A percentile compares a stretch with the other conserved stretches of the same genome.
Conservation (phyloP, 441 rosid genomes). For the Croton setiger region DNA sequence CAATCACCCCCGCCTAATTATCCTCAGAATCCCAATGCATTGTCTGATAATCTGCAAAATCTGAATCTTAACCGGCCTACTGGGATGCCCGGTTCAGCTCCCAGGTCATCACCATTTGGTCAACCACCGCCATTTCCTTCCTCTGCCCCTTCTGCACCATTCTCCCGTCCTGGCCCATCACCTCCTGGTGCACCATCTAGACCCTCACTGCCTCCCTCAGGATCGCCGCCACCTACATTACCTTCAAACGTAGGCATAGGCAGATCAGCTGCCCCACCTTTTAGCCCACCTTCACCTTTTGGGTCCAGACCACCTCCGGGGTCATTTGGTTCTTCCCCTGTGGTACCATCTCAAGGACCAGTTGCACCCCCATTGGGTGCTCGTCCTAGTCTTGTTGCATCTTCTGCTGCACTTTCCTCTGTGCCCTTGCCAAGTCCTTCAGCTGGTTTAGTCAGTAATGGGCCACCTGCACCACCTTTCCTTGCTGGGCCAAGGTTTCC, state of each 20-base stretch:
- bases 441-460: slow-evolving; percentile 58
- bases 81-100: slow-evolving; percentile 42
- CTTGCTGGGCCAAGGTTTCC: slow-evolving; percentile 50
- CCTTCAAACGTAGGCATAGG: slow-evolving; percentile 51
- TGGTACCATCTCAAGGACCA: slow-evolving; percentile 22
- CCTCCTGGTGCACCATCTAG: slow-evolving; percentile 38
- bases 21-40: slow-evolving; percentile 38
- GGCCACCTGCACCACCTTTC: slow-evolving; percentile 52
- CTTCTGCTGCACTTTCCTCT: slow-evolving; percentile 42
- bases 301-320: slow-evolving; percentile 67
- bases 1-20: slow-evolving; percentile 45
- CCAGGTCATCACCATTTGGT: slow-evolving; percentile 64
- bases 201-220: slow-evolving; percentile 50
- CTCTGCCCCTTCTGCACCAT: slow-evolving; percentile 46
- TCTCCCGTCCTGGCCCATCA: slow-evolving; percentile 47
- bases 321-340: slow-evolving; percentile 29
- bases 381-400: slow-evolving; percentile 38
- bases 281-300: slow-evolving; percentile 47
- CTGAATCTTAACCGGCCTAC: slow-evolving; percentile 58
- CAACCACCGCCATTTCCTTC: slow-evolving; percentile 55
- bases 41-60: slow-evolving; percentile 64
- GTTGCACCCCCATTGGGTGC: slow-evolving; percentile 39
- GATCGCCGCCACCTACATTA: slow-evolving; percentile 41
- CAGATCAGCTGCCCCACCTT: slow-evolving; percentile 53
- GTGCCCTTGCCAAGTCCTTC: slow-evolving; percentile 41